phyloP scores from a whole-genome alignment of 2,329 filamentous ascomycete genomes.

The Massarina eburnea region DNA sequence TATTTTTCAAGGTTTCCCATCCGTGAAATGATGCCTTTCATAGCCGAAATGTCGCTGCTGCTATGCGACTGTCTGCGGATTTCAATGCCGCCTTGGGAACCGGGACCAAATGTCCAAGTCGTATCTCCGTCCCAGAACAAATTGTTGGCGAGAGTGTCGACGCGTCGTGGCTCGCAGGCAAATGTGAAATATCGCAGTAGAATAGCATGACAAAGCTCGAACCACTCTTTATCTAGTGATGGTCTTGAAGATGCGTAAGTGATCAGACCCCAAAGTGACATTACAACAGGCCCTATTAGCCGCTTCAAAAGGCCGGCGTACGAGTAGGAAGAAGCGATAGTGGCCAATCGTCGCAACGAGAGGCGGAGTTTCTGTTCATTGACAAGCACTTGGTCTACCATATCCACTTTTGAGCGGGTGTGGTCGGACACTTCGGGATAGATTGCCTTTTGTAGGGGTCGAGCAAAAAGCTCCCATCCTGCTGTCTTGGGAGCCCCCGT shows the following conservation, averaged over 20 bases:
- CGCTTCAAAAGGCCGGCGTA: slow-evolving; percentile 67
- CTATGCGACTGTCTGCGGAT: slow-evolving; percentile 67
- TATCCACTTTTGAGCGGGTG: slow-evolving; percentile 49
- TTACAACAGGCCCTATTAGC: slow-evolving; percentile 59
- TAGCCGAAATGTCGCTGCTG: slow-evolving; percentile 81
- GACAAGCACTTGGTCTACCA: slow-evolving; percentile 52
- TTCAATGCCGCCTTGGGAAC: slow-evolving; percentile 54
- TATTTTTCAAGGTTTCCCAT: slow-evolving; percentile 32
- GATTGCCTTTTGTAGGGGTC: slow-evolving; percentile 58
- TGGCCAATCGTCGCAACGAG: slow-evolving; percentile 58
- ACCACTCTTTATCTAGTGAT: slow-evolving; percentile 30
- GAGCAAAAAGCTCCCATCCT: slow-evolving; percentile 65
- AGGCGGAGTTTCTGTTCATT: slow-evolving; percentile 50
- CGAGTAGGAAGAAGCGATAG: slow-evolving; percentile 64
- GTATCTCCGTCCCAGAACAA: slow-evolving; percentile 58
- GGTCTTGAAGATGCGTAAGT: slow-evolving; percentile 50
- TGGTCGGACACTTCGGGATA: slow-evolving; percentile 43
- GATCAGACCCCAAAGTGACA: slow-evolving; percentile 65
- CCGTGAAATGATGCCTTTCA: slow-evolving; percentile 63
- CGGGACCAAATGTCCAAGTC: slow-evolving; percentile 58
- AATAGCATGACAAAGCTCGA: slow-evolving; percentile 22
- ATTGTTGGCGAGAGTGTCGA: slow-evolving; percentile 55
- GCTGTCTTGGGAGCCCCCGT: slow-evolving; percentile 63
- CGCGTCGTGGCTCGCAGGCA: slow-evolving; percentile 54
- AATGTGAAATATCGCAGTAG: slow-evolving; percentile 56